Percentiles rank a stretch among this genome's conserved stretches.
These are phyloP conservation scores for Parasarocladium wereldwijsianum DNA, from an alignment of 2,329 filamentous ascomycete genomes.

Conservation along the genomic window DNA sequence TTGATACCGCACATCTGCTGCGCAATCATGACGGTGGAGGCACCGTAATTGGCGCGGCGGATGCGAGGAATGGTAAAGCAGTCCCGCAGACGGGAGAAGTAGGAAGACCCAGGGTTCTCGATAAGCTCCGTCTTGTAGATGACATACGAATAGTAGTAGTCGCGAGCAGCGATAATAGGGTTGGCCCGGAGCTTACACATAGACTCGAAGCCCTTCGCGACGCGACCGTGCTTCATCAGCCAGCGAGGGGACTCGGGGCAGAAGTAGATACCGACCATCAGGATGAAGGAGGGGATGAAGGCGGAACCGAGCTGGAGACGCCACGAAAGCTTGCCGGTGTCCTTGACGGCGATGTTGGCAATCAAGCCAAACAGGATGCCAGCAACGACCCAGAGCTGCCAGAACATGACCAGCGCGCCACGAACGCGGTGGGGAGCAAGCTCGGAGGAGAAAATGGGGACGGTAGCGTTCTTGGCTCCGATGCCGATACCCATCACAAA, in stretches of 20 bases:
- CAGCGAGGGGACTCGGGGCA: constrained; percentile 48
- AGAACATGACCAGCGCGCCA: constrained; percentile 67
- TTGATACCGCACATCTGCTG: constrained; percentile 7
- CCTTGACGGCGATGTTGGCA: constrained; percentile 37
- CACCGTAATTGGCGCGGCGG: constrained; percentile 6
- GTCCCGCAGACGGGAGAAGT: constrained; percentile 6
- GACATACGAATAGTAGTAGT: constrained; percentile 7
- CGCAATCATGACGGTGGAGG: constrained; percentile 7
- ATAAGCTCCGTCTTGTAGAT: constrained; percentile 6
- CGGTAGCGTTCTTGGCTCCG: constrained; percentile 46
- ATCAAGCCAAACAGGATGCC: constrained; percentile 33
- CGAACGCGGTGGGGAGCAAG: constrained; percentile 51
- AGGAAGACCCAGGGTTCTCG: constrained; percentile 2
- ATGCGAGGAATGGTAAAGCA: constrained; percentile 6
- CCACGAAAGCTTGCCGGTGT: constrained; percentile 46
- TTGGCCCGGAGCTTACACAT: constrained; percentile 17
- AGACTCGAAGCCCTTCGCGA: constrained; percentile 39
- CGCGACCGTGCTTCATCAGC: constrained; percentile 43
- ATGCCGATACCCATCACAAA: constrained; percentile 55
- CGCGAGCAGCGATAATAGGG: constrained; percentile 9
- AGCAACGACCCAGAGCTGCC: constrained; percentile 25
- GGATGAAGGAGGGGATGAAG: constrained; percentile 35
- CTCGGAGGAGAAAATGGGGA: constrained; percentile 61
- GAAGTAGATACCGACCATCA: constrained; percentile 41
- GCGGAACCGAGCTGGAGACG: constrained; percentile 48